These are phyloP conservation scores for Candolleomyces aberdarensis DNA, from an alignment of 768 basidiomycete species.

Conservation along the genomic window DNA sequence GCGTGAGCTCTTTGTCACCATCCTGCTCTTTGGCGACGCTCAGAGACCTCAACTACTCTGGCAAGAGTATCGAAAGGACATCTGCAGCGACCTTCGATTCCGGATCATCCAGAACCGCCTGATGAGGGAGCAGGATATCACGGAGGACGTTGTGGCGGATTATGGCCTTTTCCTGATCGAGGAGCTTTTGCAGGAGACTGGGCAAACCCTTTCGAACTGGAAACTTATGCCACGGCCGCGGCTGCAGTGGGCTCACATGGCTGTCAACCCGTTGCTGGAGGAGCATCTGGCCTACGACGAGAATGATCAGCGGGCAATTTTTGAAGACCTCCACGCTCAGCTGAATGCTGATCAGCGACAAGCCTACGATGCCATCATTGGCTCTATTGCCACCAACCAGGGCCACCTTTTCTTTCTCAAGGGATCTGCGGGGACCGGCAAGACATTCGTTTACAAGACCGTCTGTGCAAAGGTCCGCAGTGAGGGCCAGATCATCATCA, in stretches of 20 bases:
- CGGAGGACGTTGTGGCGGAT: no score
- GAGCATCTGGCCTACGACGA: no score
- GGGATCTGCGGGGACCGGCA: conserved; percentile 42
- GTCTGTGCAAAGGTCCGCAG: conserved; percentile 25
- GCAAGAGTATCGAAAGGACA: conserved; percentile 27
- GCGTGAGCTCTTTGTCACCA: conserved; percentile 35
- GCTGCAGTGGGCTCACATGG: conserved; percentile 17
- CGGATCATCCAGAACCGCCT: background rate
- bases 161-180: conserved; percentile 37
- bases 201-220: conserved; percentile 18
- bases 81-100: conserved; percentile 40
- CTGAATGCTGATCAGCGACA: conserved; percentile 25
- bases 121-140: conserved; percentile 29
- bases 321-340: no score
- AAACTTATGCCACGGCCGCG: conserved; percentile 29
- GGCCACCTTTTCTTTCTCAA: conserved; percentile 35
- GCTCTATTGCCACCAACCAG: conserved; percentile 16
- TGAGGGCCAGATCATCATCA: conserved; percentile 33
- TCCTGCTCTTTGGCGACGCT: conserved; percentile 29
- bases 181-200: conserved; percentile 19
- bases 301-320: no score
- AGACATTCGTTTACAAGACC: conserved; percentile 41
- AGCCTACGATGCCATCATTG: conserved; percentile 24
- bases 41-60: conserved; percentile 34
- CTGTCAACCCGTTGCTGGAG: no score